Evolutionary conservation across 208 protist genomes (phyloP).

Genomic region (Strigomonas galati): DNA sequence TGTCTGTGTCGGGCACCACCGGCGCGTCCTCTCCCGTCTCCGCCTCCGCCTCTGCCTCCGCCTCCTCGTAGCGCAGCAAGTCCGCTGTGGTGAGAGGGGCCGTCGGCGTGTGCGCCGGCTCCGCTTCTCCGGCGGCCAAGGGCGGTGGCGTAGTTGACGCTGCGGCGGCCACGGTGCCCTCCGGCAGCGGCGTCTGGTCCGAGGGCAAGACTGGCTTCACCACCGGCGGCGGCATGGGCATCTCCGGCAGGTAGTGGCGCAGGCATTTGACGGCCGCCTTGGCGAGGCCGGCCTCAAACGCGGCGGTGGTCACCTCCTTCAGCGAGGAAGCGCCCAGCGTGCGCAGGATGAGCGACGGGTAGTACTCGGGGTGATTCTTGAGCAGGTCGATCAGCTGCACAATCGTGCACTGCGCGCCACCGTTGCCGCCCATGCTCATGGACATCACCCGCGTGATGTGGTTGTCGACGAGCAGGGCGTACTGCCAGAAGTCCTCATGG

Average conservation of each 20-base stretch:
- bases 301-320: constrained; percentile 38
- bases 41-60: constrained; percentile 12
- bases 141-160: neutral
- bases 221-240: constrained; percentile 15
- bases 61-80: constrained; percentile 22
- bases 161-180: neutral
- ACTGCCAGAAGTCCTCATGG: constrained; percentile 72
- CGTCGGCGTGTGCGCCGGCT: neutral
- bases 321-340: constrained; percentile 47
- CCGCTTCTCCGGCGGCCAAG: neutral
- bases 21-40: neutral
- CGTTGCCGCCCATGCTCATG: constrained; percentile 11
- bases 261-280: constrained; percentile 43
- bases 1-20: neutral
- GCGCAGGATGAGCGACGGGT: constrained; percentile 51
- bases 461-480: constrained; percentile 66
- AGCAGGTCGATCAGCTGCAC: constrained; percentile 64
- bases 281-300: constrained; percentile 56
- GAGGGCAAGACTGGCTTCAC: constrained; percentile 1
- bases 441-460: constrained; percentile 64
- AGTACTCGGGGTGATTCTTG: constrained; percentile 54
- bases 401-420: constrained; percentile 41
- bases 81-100: neutral
- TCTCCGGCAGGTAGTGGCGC: constrained; percentile 38
- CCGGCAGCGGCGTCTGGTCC: neutral